Base-by-base conservation (phyloP, 805 yeast species). In the Candida tammaniensis region DNA sequence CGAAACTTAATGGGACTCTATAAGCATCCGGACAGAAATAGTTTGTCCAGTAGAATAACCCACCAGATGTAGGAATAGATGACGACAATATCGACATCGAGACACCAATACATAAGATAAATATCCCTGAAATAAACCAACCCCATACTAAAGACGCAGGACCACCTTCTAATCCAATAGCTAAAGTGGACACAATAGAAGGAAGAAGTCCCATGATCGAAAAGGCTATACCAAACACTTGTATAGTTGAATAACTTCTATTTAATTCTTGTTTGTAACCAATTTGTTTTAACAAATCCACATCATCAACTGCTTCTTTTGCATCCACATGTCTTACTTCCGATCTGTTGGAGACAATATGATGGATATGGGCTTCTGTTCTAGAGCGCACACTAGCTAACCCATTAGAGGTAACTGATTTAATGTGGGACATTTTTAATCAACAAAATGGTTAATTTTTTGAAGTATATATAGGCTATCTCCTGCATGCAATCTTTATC, bases 21-120 rank as follows among this genome's bases (percentile, higher is more conserved):
- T 65, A 46, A 4, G 48, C 45, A 31, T 64, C 71, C 2, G 86
- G 88, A 17, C 87, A 78, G 51, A 78, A 81, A 51, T 78, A 70
- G 54, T 68, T 77, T 51, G 57, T 43, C 49, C 55, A 51, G 28
- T 52, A 52, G 23, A 80, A 83, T 24, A 82, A 59, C 7, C 89
- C 89, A 35, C 89, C 89, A 14, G 83, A 74, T 1, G 89, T 82
- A 17, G 91, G 89, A 44, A 79, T 72, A 1, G 87, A 74, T 23
- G 81, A 72, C 1, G 82, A 85, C 42, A 80, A 55, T 47, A 80
- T 82, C 5, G 84, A 68, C 78, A 83, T 74, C 12, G 82, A 66
- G 6, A 72, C 42, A 12, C 86, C 87, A n/a, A 78, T 70, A 7
- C 66, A 50, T 35, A 80, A 49, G 36, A 82, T 78, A 46, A 79